phyloP scores from a whole-genome alignment of 169 alveolate genomes.

The Ichthyophthirius multifiliis region DNA sequence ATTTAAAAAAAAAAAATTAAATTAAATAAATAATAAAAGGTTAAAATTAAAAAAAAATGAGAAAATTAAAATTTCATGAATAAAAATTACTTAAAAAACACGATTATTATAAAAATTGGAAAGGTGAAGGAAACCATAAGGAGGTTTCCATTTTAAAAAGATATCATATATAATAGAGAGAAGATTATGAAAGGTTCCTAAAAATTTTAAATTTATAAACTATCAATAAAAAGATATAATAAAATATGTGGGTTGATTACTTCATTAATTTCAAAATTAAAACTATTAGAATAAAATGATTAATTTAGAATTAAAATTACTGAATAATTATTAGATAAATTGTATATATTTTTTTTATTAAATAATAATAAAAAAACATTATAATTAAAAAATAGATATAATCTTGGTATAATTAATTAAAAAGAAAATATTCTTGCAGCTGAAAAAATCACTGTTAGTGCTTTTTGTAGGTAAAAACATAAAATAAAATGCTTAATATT shows the following conservation, averaged over 20 bases:
- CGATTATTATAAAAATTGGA: slow-evolving; percentile 94
- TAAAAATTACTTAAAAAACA: slow-evolving; percentile 95
- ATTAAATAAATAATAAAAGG: too few species aligned
- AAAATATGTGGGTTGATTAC: slow-evolving; percentile 94
- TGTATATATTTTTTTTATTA: too few species aligned
- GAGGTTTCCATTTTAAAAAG: slow-evolving; percentile 92
- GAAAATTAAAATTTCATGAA: slow-evolving; percentile 97
- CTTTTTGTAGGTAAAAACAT: slow-evolving; percentile 84
- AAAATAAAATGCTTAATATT: background rate
- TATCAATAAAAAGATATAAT: slow-evolving; percentile 82
- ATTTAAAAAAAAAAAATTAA: too few species aligned
- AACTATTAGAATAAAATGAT: slow-evolving; percentile 92
- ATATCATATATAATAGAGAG: slow-evolving; percentile 96
- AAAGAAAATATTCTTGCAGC: slow-evolving; percentile 88
- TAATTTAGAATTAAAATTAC: slow-evolving; percentile 92
- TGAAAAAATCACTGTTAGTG: slow-evolving; percentile 93
- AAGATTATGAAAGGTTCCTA: slow-evolving; percentile 91
- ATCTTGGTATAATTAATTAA: slow-evolving; percentile 93
- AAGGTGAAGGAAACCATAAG: slow-evolving; percentile 88
- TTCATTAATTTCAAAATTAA: slow-evolving; percentile 88
- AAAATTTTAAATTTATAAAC: background rate
- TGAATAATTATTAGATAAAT: slow-evolving; percentile 90
- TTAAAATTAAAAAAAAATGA: slow-evolving; percentile 91
- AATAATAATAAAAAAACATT: too few species aligned
- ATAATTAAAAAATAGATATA: slow-evolving; percentile 38